phyloP scores from a whole-genome alignment of 2,329 filamentous ascomycete species.

The Aspergillus novofumigatus region DNA sequence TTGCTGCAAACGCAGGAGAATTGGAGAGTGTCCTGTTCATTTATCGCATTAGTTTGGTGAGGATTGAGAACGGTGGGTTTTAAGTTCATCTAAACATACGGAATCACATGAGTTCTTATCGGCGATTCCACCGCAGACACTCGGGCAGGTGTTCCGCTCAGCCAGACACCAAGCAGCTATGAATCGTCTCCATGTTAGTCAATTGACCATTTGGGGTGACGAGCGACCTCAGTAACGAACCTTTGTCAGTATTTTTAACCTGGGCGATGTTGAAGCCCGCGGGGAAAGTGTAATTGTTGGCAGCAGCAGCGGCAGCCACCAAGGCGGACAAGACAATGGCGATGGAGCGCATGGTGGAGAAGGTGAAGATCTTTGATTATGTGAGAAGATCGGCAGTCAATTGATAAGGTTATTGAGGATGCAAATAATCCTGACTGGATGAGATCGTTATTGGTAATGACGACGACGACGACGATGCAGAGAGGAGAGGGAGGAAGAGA shows the following conservation, averaged over 20 bases:
- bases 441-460: background rate
- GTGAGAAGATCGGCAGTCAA: background rate
- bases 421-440: background rate
- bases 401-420: conserved; percentile 2
- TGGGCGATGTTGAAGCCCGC: conserved; percentile 40
- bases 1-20: conserved; percentile 58
- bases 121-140: conserved; percentile 53
- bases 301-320: conserved; percentile 42
- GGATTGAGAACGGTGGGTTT: conserved; percentile 6
- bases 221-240: conserved; percentile 14
- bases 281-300: conserved; percentile 42
- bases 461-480: background rate
- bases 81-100: conserved; percentile 41
- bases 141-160: conserved; percentile 57
- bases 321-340: conserved; percentile 45
- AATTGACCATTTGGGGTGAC: background rate
- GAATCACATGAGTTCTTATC: conserved; percentile 52
- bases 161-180: conserved; percentile 55
- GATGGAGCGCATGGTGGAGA: conserved; percentile 46
- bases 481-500: conserved; percentile 1
- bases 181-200: background rate
- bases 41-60: background rate
- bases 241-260: conserved; percentile 34
- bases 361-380: background rate
- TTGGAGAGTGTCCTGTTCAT: conserved; percentile 44